These are phyloP conservation scores for Leishmania tropica DNA, from an alignment of 208 protist species.

Conservation along the genomic window DNA sequence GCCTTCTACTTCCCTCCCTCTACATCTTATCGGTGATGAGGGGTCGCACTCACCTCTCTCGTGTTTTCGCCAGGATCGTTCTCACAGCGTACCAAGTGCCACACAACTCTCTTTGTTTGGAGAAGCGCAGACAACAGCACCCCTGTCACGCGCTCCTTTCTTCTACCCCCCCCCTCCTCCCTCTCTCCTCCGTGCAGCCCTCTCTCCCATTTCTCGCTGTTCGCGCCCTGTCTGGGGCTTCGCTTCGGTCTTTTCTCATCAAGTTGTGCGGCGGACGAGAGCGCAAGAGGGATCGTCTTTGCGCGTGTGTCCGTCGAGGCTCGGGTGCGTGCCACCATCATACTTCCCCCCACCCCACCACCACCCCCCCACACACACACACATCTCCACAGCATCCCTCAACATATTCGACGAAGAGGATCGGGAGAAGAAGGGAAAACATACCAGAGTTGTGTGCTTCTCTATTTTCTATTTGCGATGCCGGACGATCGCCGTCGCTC, in stretches of 20 bases:
- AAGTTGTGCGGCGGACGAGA: background rate
- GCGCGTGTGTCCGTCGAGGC: background rate
- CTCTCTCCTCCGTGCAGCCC: too few relatives aligned
- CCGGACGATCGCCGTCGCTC: constrained; percentile 1
- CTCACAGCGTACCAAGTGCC: background rate
- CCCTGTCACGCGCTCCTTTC: too few relatives aligned
- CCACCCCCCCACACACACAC: too few relatives aligned
- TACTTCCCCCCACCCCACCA: background rate
- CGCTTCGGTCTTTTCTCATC: background rate
- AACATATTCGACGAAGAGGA: background rate
- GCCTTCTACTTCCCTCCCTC: too few relatives aligned
- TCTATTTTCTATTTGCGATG: background rate
- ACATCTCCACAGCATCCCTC: background rate
- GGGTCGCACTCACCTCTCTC: too few relatives aligned
- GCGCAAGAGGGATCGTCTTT: background rate
- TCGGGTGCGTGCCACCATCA: background rate
- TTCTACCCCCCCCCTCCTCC: background rate
- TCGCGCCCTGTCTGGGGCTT: background rate
- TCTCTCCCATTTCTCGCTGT: background rate
- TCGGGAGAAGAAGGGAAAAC: too few relatives aligned
- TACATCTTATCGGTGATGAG: too few relatives aligned
- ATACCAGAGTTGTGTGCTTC: background rate
- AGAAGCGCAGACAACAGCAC: background rate
- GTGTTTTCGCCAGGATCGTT: background rate
- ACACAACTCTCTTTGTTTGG: background rate